Evolutionary conservation across 768 basidiomycete genomes (phyloP), one percentile per base, ranked within the genome.

Genomic region (Galerina marginata): DNA sequence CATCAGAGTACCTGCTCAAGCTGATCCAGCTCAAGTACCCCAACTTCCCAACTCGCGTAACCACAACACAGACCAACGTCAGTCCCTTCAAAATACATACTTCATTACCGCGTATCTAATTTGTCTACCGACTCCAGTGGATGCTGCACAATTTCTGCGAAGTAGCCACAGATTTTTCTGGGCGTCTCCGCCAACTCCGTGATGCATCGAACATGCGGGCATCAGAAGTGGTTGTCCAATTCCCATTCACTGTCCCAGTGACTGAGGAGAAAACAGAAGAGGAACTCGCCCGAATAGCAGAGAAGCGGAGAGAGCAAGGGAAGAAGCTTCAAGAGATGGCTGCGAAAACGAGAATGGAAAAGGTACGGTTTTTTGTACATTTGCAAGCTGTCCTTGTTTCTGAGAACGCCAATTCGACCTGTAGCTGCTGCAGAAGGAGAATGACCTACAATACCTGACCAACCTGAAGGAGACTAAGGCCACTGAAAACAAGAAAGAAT

Each of bases 21-120:
- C 87, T 96, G 20, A 88, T 96, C 43, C 96, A 98, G 70, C 84
- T 99, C 38, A 99, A 99, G 74, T 97, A 99, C 71, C 91, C 96
- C 26, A 90, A 82, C 47, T 99, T 99, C 72, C 92, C 94, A 5
- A 91, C 90, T 1, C 88, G 93, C 44, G 86, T 98, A 10, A 91
- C 91, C 0, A 70, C 84, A 14, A 69, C 79, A 0, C 96, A 98
- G 67, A 86, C 94, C 4, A 90, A 84, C 12, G 95, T 96, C 72
- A 3, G 61, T 54, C 49, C 37, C n/a, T 15, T 44, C 36, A 54
- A 9, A 58, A 7, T 37, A 33, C n/a, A 40, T 55, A 20, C 20
- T 47, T 58, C 20, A 37, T 20, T 36, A 5, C 14, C 37, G n/a
- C 20, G 9, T 20, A 43, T 36, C 44, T 50, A 7, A 48, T 61